Evolutionary conservation across 1,284 basidiomycete genomes (phyloP), one percentile per base, ranked within the genome.

Genomic region (Agaricales sp.): DNA sequence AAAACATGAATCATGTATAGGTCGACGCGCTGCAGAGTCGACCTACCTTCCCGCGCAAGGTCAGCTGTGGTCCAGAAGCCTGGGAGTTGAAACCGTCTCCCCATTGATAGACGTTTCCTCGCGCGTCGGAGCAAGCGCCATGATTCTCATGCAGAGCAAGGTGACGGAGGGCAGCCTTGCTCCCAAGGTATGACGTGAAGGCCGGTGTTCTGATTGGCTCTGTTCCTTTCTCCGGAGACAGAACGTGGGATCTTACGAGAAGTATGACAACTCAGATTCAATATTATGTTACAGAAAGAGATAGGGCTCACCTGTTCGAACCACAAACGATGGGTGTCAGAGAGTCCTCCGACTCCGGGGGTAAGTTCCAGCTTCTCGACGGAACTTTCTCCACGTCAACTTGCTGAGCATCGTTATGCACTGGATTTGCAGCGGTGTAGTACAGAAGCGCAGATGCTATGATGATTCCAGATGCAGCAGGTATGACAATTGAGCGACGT

Each of bases 41-140:
- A 16, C 58, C 74, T 57, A 88, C 89, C 73, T 90, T 89, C 53
- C 83, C 87, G 43, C 71, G 73, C 22, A 93, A 62, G n/a, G 76
- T 83, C 51, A 67, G 64, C 43, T 67, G 65, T 43, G 80, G 74
- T 25, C 50, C 48, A 35, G 58, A 56, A 37, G 52, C 51, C 4
- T 6, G 6, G 8, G 62, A 19, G 16, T 61, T 59, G 59, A 78
- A 87, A 1, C 76, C 80, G 43, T 73, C 70, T 0, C 90, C 90
- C 92, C 91, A 94, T 59, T 92, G 88, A 63, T 92, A 90, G 1
- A 92, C 78, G 58, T 98, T 88, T 20, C 94, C 94, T 39, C 77
- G 73, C 2, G 81, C 83, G 61, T 94, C 90, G n/a, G 92, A 78
- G 53, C 84, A 89, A 2, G 86, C 89, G 1, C 80, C 90, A 56